These are phyloP conservation scores for Globisporangium nunn DNA, from an alignment of 352 stramenopile genomes.

Conservation along the genomic window DNA sequence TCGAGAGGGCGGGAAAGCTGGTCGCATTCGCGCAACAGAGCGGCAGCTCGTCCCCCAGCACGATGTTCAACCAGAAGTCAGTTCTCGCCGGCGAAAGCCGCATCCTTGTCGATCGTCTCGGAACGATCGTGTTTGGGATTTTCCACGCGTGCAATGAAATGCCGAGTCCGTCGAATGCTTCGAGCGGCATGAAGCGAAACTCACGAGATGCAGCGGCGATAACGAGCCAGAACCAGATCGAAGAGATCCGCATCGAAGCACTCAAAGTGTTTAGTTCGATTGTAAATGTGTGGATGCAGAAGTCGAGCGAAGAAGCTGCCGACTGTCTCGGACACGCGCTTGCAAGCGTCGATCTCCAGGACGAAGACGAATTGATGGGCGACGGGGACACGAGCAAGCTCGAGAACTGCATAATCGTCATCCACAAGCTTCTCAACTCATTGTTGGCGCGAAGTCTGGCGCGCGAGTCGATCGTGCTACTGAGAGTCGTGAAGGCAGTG, in stretches of 20 bases:
- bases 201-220: background rate
- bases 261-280: conserved; percentile 13
- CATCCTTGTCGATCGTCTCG: conserved; percentile 16
- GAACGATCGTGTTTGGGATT: conserved; percentile 13
- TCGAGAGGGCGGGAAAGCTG: conserved; percentile 9
- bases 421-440: conserved; percentile 21
- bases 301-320: conserved; percentile 14
- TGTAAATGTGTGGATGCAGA: conserved; percentile 16
- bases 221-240: conserved; percentile 3
- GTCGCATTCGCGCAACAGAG: conserved; percentile 13
- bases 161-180: background rate
- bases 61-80: conserved; percentile 11
- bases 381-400: conserved; percentile 10
- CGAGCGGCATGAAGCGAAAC: background rate
- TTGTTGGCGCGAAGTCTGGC: conserved; percentile 10
- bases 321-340: conserved; percentile 15
- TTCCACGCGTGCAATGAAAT: conserved; percentile 9
- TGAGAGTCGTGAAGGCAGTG: conserved; percentile 11
- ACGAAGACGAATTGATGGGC: conserved; percentile 16
- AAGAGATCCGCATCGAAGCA: conserved; percentile 13
- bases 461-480: conserved; percentile 12
- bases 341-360: conserved; percentile 5
- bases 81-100: conserved; percentile 13
- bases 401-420: conserved; percentile 16
- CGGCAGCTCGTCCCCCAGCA: conserved; percentile 1